Evolutionary conservation across 495 filamentous ascomycete species (phyloP), one percentile per base, ranked within the genome.

Genomic region (Daldinia childiae): DNA sequence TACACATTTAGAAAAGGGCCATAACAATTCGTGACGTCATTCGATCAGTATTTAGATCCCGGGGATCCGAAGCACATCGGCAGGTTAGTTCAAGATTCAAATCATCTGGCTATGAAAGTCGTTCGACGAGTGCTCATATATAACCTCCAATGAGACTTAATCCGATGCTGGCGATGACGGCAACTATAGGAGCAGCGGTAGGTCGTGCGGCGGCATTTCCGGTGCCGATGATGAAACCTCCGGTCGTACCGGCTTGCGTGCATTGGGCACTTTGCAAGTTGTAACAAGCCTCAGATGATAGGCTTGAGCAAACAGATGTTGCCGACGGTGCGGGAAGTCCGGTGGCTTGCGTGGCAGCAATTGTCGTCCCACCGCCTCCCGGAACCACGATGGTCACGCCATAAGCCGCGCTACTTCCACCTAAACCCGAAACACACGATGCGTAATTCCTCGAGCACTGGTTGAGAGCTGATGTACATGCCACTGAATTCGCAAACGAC

Each of bases 381-480:
- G 85, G 84, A 0, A 88, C 90, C 43, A 85, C 84, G 24, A 91
- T 85, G 1, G 90, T 92, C 39, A 91, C 88, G 24, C 88, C 88
- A 48, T 83, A 87, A 26, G 74, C 83, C 0, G 73, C 83, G n/a
- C 85, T 80, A 36, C 71, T 83, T 17, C 82, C 88, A 36, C 82
- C 83, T 50, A 93, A 77, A 21, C 82, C 82, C n/a, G 83, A 80
- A 0, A 89, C 87, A 72, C 91, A 94, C 30, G 82, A 84, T 17
- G 81, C 79, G 72, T 89, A 91, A 73, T 92, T 90, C 36, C 80
- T 83, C 73, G 87, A 82, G 75, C 91, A 94, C 52, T 86, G 82
- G 39, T 83, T 87, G 77, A 90, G 87, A 71, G 91, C 91, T 12
- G 88, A 86, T 1, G 89, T 86, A 79, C 91, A 94, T 9, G 82